Evolutionary conservation across 306 rosid species (phyloP), one percentile per base, ranked within the genome.

Genomic region (Pyrus betulifolia): DNA sequence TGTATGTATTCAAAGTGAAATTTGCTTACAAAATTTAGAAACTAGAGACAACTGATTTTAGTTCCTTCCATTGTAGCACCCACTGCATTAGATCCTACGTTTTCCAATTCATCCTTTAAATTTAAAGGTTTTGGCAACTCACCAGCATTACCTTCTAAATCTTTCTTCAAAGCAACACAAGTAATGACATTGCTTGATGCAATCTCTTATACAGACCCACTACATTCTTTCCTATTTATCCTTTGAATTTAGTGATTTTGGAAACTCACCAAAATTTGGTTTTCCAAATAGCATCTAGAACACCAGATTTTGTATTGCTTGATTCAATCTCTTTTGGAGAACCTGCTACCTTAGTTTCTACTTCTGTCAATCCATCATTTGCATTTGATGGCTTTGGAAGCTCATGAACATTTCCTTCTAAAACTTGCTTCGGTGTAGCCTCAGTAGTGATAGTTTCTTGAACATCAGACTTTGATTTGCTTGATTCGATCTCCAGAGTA

Each of bases 81-180:
- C 22, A 44, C 35, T 23, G 30, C 72, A 44, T 44, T 46, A 4
- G 60, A 17, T 69, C 12, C 61, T 31, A 49, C 15, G 8, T 49
- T 49, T 18, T 21, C 42, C 1, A 4, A 8, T 46, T 51, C 22
- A 0, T 49, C 52, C 28, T 69, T 67, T 30, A 66, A 71, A 63
- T 76, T 74, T 60, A 69, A 76, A 4, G 74, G 59, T 70, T 76
- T 76, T 67, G 86, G 82, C 62, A 69, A 83, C 83, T 85, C 89
- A 70, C 11, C 64, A 46, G 42, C 74, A 71, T 73, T 81, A 62
- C 62, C 86, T 74, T 84, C 77, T 1, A 87, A 76, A 76, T 51
- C 74, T 85, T 80, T 72, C 73, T 74, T 74, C 68, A 78, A 70
- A 80, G 87, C 54, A 67, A 10, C 44, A 67, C 44, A 1, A 67